Evolutionary conservation across 2,329 filamentous ascomycete genomes (phyloP), one percentile per base, ranked within the genome.

Genomic region (Cordyceps cateniannulata): DNA sequence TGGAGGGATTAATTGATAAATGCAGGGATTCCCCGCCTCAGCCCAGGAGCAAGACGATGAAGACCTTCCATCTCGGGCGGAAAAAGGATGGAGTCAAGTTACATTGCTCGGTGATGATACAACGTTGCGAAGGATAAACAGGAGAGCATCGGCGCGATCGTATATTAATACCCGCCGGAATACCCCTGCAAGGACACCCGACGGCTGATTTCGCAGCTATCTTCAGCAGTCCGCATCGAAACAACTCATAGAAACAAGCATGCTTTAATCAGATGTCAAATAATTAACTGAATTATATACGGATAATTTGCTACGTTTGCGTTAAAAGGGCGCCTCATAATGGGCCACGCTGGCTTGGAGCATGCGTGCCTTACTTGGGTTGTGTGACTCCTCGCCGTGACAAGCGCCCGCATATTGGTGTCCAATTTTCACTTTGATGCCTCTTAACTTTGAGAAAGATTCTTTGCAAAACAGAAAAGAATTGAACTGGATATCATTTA

Each of bases 11-110:
- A 12, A 25, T 16, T 9, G 24, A 14, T 8, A 10, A 2, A 7
- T 32, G 35, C 32, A 58, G 45, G 45, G 45, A 29, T 58, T 58
- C 45, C 45, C 55, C 45, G 62, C 24, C 38, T 56, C 24, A 22
- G 27, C 29, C 25, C 27, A 20, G 47, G 3, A 50, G 9, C 25
- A 32, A 20, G 14, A 50, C 5, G 25, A 9, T 3, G 16, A 18
- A 10, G 22, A 32, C 45, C 22, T 50, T 22, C 45, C 45, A 22
- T 40, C 14, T 20, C 18, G 22, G 45, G 45, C 18, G 22, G 45
- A 32, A 42, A 5, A 47, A 22, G 6, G 10, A 40, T 29, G 45
- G 32, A 58, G 18, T 24, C 27, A 20, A 22, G 22, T 12, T 18
- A n/a, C 25, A 5, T 35, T 10, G 40, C 9, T 9, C 32, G 52